Evolutionary conservation across 1,284 basidiomycete genomes (phyloP).

Genomic region (Boletus sp.): DNA sequence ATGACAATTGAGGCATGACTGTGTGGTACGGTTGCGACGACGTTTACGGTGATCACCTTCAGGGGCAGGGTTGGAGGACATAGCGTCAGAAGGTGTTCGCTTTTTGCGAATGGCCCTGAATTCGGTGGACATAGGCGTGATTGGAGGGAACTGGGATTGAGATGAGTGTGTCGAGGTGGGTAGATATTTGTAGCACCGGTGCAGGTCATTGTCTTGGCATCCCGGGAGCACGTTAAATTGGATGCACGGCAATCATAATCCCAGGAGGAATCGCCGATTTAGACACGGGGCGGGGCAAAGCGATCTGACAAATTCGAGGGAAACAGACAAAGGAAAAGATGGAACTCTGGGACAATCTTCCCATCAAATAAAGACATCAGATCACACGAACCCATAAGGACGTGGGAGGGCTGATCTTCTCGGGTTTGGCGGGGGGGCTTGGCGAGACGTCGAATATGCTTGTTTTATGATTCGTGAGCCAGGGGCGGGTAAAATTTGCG

Average conservation of each 20-base stretch:
- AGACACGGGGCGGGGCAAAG: slow-evolving; percentile 7
- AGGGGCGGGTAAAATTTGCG: background rate
- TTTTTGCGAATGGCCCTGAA: slow-evolving; percentile 29
- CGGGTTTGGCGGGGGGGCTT: slow-evolving; percentile 5
- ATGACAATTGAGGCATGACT: slow-evolving; percentile 67
- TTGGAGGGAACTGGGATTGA: slow-evolving; percentile 1
- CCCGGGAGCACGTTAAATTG: slow-evolving; percentile 1
- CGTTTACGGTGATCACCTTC: slow-evolving; percentile 52
- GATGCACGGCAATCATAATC: slow-evolving; percentile 6
- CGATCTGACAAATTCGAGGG: slow-evolving; percentile 17
- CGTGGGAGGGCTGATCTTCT: slow-evolving; percentile 25
- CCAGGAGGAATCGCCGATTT: slow-evolving; percentile 11
- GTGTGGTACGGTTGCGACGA: slow-evolving; percentile 63
- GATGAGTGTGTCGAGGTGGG: slow-evolving; percentile 2
- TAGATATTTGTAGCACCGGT: slow-evolving; percentile 26
- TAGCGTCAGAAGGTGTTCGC: slow-evolving; percentile 20
- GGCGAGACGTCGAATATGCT: slow-evolving; percentile 5
- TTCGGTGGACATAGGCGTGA: slow-evolving; percentile 27
- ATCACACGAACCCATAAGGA: slow-evolving; percentile 19
- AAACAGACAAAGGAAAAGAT: slow-evolving; percentile 16
- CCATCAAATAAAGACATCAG: slow-evolving; percentile 19
- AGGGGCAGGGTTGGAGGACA: slow-evolving; percentile 19
- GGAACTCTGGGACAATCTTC: slow-evolving; percentile 18
- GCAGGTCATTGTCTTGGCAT: slow-evolving; percentile 27
- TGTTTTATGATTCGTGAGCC: background rate